Conservation (phyloP, 345 rosid genomes). For the Capsella bursapastoris region DNA sequence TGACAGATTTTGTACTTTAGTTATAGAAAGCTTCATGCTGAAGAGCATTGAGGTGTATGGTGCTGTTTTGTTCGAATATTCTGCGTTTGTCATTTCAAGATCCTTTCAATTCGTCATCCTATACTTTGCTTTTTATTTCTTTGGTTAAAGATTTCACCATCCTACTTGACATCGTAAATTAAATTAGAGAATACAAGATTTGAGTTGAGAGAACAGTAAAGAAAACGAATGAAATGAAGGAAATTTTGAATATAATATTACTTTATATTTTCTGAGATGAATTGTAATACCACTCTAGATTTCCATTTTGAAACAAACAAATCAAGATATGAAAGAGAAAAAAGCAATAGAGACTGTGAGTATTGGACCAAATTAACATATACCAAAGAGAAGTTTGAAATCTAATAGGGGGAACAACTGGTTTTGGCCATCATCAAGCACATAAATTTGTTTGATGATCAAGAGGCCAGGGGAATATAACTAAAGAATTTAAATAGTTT, state of each 20-base stretch:
- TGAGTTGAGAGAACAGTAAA: neutral
- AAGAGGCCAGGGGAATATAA: neutral
- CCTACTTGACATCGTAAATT: constrained; percentile 24
- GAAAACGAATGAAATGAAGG: neutral
- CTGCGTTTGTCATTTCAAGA: constrained; percentile 34
- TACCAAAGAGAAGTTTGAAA: too few relatives aligned
- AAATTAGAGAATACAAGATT: neutral
- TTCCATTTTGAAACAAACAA: too few relatives aligned
- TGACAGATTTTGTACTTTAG: constrained; percentile 37
- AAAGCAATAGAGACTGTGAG: too few relatives aligned
- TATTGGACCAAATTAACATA: too few relatives aligned
- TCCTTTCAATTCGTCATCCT: constrained; percentile 17
- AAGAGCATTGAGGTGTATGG: constrained; percentile 33
- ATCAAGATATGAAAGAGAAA: too few relatives aligned
- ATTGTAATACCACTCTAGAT: too few relatives aligned
- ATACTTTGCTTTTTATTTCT: too few relatives aligned
- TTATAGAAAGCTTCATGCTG: constrained; percentile 8
- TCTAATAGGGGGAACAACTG: neutral
- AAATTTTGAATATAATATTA: neutral
- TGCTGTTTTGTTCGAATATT: constrained; percentile 41
- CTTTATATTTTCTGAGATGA: neutral
- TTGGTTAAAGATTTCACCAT: neutral
- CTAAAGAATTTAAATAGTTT: neutral
- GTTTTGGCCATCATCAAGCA: neutral
- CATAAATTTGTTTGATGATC: neutral